These are phyloP conservation scores for Musa beccarii DNA, from an alignment of 176 grass and related monocot genomes.

Conservation along the genomic window DNA sequence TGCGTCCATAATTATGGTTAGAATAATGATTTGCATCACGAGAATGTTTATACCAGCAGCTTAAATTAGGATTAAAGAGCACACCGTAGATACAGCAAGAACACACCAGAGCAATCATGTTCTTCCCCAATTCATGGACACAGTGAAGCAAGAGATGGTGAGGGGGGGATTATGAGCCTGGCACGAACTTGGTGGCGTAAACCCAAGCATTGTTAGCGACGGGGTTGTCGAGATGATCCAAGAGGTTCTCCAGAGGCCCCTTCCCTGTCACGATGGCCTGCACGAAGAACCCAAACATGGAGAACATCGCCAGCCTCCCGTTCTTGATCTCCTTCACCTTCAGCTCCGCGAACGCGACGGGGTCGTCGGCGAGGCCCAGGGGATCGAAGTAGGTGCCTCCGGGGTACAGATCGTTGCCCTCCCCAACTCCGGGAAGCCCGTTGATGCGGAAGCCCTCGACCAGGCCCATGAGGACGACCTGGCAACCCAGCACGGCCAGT, in stretches of 20 bases:
- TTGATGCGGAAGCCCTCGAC: slow-evolving; percentile 94
- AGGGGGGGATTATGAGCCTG: slow-evolving; percentile 43
- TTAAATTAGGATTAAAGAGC: too few species aligned
- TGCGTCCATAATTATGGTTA: too few species aligned
- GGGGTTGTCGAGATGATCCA: slow-evolving; percentile 79
- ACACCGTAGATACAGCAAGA: too few species aligned
- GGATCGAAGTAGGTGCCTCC: slow-evolving; percentile 93
- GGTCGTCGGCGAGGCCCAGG: slow-evolving; percentile 81
- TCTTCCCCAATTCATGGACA: too few species aligned
- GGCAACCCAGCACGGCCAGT: slow-evolving; percentile 74
- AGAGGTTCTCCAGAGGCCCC: slow-evolving; percentile 85
- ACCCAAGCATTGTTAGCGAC: slow-evolving; percentile 97
- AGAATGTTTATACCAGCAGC: too few species aligned
- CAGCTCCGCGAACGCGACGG: slow-evolving; percentile 64
- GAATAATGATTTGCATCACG: too few species aligned
- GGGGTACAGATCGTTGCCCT: slow-evolving; percentile 90
- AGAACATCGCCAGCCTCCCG: slow-evolving; percentile 91
- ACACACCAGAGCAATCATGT: too few species aligned
- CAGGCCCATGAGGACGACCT: slow-evolving; percentile 90
- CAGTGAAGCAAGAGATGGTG: too few species aligned
- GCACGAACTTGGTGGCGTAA: slow-evolving; percentile 84
- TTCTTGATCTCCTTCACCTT: slow-evolving; percentile 99
- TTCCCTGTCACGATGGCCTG: slow-evolving; percentile 93
- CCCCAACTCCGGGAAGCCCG: slow-evolving; percentile 71
- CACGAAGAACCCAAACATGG: slow-evolving; percentile 90